Evolutionary conservation across 176 grass and related monocot genomes (phyloP), one percentile per base, ranked within the genome.

Genomic region (Leersia perrieri): DNA sequence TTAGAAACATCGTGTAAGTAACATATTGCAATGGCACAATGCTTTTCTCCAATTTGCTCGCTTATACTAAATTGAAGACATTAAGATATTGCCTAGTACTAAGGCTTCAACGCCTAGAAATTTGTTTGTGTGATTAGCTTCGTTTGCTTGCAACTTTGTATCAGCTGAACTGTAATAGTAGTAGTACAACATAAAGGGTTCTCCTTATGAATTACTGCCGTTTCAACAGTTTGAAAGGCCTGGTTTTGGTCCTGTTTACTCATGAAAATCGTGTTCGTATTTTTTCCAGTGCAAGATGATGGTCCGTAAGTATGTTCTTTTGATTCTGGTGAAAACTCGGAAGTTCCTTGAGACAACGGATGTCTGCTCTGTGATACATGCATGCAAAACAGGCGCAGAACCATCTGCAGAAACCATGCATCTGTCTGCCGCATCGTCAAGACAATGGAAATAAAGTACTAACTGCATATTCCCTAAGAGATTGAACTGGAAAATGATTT

Each of bases 261-360:
- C 62, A 34, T 14, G 16, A 55, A n/a, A 16, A 1, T 11, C 5
- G 27, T 49, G 4, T 87, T 27, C 61, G 68, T 49, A 79, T 15
- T 39, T 64, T 33, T 33, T 77, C 23, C 67, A 97, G 94, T 97
- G 94, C 82, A 84, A 92, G 76, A 77, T 40, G 42, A 26, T 92
- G 70, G 84, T 94, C 41, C 67, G 77, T 22, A 44, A 88, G 64
- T 92, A 92, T 58, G 33, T 49, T 22, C 91, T 91, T 7, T 41
- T 90, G 61, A 62, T 90, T 79, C 57, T 97, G 47, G 60, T 80
- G 1, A 83, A 79, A 58, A 67, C 82, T 5, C 40, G 90, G 79
- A 87, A 82, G 36, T 90, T 90, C 78, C 84, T 92, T 11, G 72
- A 90, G 78, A 84, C 78, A 1, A 84, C 79, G 0, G 89, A 92